phyloP scores from a whole-genome alignment of 768 basidiomycete genomes.

The Boletus tylopilopsis region DNA sequence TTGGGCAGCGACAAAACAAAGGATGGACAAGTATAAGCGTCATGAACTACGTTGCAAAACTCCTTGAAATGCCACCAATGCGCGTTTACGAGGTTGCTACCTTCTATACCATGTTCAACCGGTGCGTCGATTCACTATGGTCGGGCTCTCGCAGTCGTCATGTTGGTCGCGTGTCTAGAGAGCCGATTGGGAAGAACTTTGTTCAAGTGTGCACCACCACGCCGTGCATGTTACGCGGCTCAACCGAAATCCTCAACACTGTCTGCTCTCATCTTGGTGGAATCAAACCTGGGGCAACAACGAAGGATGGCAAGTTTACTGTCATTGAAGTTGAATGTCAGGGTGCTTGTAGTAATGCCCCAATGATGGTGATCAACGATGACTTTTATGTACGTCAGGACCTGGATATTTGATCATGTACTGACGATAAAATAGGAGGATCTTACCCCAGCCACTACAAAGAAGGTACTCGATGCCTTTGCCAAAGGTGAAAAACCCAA shows the following conservation, averaged over 20 bases:
- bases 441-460: slow-evolving; percentile 71
- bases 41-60: slow-evolving; percentile 96
- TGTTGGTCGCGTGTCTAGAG: slow-evolving; percentile 41
- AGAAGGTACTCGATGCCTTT: slow-evolving; percentile 76
- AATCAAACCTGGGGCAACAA: slow-evolving; percentile 87
- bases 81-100: slow-evolving; percentile 99
- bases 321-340: slow-evolving; percentile 98
- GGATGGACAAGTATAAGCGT: slow-evolving; percentile 98
- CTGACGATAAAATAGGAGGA: slow-evolving; percentile 59
- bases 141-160: neutral
- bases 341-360: slow-evolving; percentile 97
- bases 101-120: slow-evolving; percentile 99
- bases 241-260: slow-evolving; percentile 84
- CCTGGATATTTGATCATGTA: neutral
- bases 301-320: slow-evolving; percentile 94
- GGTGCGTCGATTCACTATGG: slow-evolving; percentile 45
- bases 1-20: slow-evolving; percentile 96
- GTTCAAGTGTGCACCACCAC: slow-evolving; percentile 99
- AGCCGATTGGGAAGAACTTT: slow-evolving; percentile 91
- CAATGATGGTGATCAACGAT: slow-evolving; percentile 94
- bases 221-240: slow-evolving; percentile 94
- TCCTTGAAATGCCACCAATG: slow-evolving; percentile 95
- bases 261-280: slow-evolving; percentile 80
- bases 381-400: slow-evolving; percentile 81
- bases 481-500: slow-evolving; percentile 81